Base-by-base conservation (phyloP, 2,329 filamentous ascomycete species). In the Arthrobotrys sphaeroides region DNA sequence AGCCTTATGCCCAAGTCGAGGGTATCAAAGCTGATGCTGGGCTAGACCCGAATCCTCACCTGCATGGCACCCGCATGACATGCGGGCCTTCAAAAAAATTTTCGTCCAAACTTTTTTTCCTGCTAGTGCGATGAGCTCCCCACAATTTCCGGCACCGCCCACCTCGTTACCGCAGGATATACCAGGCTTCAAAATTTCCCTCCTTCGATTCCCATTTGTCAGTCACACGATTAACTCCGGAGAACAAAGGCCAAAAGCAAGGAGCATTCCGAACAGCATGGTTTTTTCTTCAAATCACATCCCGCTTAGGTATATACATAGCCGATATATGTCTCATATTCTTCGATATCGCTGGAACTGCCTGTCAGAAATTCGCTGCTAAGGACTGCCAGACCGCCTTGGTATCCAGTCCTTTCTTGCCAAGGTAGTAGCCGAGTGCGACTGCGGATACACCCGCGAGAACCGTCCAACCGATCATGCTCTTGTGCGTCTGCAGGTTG, bases 401-500 rank as follows among this genome's bases (percentile, higher is more conserved):
- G 5, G 70, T 74, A 42, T 74, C 70, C 10, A 74, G 16, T 7
- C 70, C 70, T 55, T 38, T 74, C 62, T 62, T 74, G 70, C 70
- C 70, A 74, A 93, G 81, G 82, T 90, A 91, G 70, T 93, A 84
- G 5, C 92, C 91, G 65, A 91, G 78, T 31, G 78, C 78, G 53
- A 80, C 73, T 7, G 79, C 78, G 57, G 78, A 79, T 22, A 89
- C 82, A 26, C 88, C 91, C 51, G 94, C 86, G 4, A 90, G 80
- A 24, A 95, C 82, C 22, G 92, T 89, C 61, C 89, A 82, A 26
- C 87, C 90, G 51, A 89, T 83, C 24, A 87, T 87, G 13, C 87
- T 84, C 53, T 87, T 87, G 0, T 91, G 88, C 73, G 87, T 85
- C 60, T 91, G 86, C 82, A 95, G 90, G 78, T 84, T 90, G 57